Percentiles rank a stretch among this genome's conserved stretches.
phyloP scores from a whole-genome alignment of 768 basidiomycete species.

The Pleurotus giganteus region DNA sequence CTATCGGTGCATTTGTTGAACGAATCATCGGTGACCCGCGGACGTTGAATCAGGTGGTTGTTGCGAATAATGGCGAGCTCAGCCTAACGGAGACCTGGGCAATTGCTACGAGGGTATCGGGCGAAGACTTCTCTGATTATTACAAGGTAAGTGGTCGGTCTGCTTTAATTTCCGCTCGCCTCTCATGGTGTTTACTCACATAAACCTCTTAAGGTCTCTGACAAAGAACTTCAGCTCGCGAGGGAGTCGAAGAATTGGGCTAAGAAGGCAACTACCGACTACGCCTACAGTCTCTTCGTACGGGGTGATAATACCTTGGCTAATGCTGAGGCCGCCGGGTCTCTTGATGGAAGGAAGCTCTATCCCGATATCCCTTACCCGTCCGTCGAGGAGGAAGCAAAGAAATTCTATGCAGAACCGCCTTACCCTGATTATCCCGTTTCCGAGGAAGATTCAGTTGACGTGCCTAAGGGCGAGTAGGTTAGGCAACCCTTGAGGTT shows the following conservation, averaged over 20 bases:
- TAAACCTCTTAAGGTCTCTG: slow-evolving; percentile 1
- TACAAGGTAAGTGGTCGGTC: slow-evolving; percentile 5
- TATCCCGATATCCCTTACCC: slow-evolving; percentile 24
- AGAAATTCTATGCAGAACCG: slow-evolving; percentile 17
- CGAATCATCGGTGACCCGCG: slow-evolving; percentile 28
- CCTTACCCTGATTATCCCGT: not conserved
- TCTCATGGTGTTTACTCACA: not conserved
- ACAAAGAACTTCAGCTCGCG: not conserved
- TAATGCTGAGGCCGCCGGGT: slow-evolving; percentile 19
- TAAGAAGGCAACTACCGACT: slow-evolving; percentile 8
- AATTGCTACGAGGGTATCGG: slow-evolving; percentile 18
- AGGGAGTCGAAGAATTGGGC: not conserved
- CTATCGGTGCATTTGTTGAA: slow-evolving; percentile 26
- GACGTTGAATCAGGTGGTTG: slow-evolving; percentile 28
- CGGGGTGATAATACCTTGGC: slow-evolving; percentile 27
- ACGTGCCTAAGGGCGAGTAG: not conserved
- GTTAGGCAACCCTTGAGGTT: no score
- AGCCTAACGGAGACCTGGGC: slow-evolving; percentile 20
- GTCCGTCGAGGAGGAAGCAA: slow-evolving; percentile 21
- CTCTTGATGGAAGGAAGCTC: slow-evolving; percentile 26
- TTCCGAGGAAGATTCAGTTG: not conserved
- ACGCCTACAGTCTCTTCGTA: slow-evolving; percentile 22
- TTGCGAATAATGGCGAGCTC: slow-evolving; percentile 24
- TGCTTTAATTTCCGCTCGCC: not conserved
- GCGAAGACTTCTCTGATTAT: slow-evolving; percentile 18